A percentile compares a stretch with the other conserved stretches of the same genome.
These are phyloP conservation scores for Rhodotorula sp. DNA, from an alignment of 1,284 basidiomycete species.

Conservation along the genomic window DNA sequence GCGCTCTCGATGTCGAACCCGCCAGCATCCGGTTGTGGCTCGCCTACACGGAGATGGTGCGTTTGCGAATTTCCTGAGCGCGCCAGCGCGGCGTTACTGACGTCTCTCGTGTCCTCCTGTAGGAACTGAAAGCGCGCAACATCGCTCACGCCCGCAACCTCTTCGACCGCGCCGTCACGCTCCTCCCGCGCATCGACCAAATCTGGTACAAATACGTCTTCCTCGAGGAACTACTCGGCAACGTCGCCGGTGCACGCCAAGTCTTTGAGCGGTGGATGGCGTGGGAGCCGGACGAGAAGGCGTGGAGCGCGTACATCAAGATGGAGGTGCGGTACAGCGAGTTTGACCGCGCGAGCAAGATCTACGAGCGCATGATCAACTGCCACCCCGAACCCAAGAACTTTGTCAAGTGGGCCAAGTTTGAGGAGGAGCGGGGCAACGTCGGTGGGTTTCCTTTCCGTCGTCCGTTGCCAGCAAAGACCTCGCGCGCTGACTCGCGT, in stretches of 20 bases:
- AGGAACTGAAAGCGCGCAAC: conserved; percentile 91
- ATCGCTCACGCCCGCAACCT: conserved; percentile 95
- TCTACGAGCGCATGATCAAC: conserved; percentile 94
- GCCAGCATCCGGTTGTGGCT: conserved; percentile 88
- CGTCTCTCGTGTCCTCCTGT: background rate
- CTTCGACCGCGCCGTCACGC: conserved; percentile 92
- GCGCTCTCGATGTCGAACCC: conserved; percentile 92
- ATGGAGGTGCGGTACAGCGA: conserved; percentile 91
- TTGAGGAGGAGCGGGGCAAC: conserved; percentile 75
- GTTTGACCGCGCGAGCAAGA: conserved; percentile 80
- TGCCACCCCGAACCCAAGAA: conserved; percentile 89
- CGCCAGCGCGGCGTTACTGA: background rate
- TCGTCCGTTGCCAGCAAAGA: too few relatives aligned
- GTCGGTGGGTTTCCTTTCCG: conserved; percentile 48
- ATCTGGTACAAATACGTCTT: conserved; percentile 61
- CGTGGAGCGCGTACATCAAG: conserved; percentile 98
- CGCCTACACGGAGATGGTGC: conserved; percentile 85
- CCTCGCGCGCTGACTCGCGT: background rate
- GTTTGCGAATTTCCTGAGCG: background rate
- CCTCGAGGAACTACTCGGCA: conserved; percentile 93
- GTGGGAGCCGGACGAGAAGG: conserved; percentile 99
- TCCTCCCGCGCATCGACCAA: conserved; percentile 85
- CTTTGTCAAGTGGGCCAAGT: conserved; percentile 96
- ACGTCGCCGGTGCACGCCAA: conserved; percentile 90
- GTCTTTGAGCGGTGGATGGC: conserved; percentile 99